phyloP scores from a whole-genome alignment of 2,329 filamentous ascomycete genomes.

The Escovopsis weberi region DNA sequence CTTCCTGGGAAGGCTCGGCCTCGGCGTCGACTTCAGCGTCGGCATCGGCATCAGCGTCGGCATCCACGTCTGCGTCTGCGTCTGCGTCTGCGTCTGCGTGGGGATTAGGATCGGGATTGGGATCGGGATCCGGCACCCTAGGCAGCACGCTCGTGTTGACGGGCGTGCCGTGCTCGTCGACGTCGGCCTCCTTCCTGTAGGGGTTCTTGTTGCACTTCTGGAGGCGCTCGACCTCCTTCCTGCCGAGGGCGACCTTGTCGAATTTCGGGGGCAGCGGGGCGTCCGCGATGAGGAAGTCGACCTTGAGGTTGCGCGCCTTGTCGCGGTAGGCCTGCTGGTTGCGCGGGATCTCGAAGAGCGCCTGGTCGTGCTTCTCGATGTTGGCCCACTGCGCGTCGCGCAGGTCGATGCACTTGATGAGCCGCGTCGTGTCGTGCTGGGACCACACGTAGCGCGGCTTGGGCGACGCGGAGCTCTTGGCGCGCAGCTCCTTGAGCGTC shows the following conservation, averaged over 20 bases:
- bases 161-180: slow-evolving; percentile 24
- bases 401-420: slow-evolving; percentile 27
- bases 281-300: slow-evolving; percentile 33
- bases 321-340: slow-evolving; percentile 43
- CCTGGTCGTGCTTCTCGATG: slow-evolving; percentile 16
- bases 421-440: slow-evolving; percentile 22
- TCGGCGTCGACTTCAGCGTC: no score
- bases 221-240: slow-evolving; percentile 33
- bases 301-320: slow-evolving; percentile 43
- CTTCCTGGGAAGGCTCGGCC: no score
- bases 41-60: no score
- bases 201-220: slow-evolving; percentile 32
- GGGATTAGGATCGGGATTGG: no score
- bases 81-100: no score
- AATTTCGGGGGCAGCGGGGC: slow-evolving; percentile 30
- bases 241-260: slow-evolving; percentile 33
- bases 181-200: slow-evolving; percentile 29
- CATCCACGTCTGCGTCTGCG: no score
- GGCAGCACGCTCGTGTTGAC: slow-evolving; percentile 20
- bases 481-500: slow-evolving; percentile 8
- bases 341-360: slow-evolving; percentile 27
- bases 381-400: slow-evolving; percentile 15
- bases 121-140: not conserved
- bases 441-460: slow-evolving; percentile 26
- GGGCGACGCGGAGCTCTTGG: slow-evolving; percentile 9